Conservation (phyloP, 208 protist species). For the Crithidia thermophila region DNA sequence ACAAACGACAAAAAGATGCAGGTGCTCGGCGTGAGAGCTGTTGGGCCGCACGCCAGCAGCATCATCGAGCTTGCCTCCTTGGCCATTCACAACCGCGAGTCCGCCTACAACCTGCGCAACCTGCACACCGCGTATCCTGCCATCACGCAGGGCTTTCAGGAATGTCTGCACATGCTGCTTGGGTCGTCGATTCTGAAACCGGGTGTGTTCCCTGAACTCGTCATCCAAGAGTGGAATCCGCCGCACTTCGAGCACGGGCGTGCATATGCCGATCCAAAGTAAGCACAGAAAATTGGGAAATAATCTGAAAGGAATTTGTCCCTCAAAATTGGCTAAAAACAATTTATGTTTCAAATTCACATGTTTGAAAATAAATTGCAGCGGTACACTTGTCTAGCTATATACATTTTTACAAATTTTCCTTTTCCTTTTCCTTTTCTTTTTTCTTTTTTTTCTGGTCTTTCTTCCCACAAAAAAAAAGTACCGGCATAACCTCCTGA, state of each 20-base stretch:
- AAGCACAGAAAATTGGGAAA: not conserved
- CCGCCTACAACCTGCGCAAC: conserved; percentile 71
- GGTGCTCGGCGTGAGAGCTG: conserved; percentile 87
- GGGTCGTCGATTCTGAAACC: conserved; percentile 89
- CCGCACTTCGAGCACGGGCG: conserved; percentile 73
- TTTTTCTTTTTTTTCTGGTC: not conserved
- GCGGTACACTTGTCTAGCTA: no score
- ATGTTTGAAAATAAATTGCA: no score
- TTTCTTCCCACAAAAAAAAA: not conserved
- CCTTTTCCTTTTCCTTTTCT: conserved; percentile 10
- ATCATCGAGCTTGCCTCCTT: conserved; percentile 90
- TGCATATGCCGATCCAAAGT: conserved; percentile 33
- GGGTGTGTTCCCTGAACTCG: conserved; percentile 80
- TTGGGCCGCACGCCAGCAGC: conserved; percentile 87
- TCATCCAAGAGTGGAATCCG: conserved; percentile 80
- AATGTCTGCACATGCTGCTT: conserved; percentile 90
- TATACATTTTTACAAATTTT: conserved; percentile 4
- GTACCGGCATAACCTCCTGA: not conserved
- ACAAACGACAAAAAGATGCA: conserved; percentile 90
- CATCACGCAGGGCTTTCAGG: conserved; percentile 88
- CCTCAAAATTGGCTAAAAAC: no score
- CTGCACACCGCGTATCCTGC: conserved; percentile 84
- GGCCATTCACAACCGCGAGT: conserved; percentile 86
- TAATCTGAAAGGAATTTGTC: no score
- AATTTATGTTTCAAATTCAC: no score